Evolutionary conservation across 257 asterid genomes (phyloP).

Genomic region (Agastache rugosa): DNA sequence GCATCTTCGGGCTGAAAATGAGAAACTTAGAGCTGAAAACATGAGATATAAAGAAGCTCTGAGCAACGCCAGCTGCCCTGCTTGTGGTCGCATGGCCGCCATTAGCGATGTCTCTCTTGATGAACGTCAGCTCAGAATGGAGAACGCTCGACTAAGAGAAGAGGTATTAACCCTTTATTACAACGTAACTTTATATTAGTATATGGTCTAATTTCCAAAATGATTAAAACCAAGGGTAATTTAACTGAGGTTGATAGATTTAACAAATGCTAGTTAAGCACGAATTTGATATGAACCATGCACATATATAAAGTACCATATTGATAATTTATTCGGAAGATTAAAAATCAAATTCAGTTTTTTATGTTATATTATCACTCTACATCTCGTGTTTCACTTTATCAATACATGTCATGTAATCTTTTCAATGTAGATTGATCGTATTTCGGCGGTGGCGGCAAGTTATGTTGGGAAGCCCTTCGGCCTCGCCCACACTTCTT

Average conservation of each 20-base stretch:
- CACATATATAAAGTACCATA: too few relatives aligned
- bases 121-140: constrained; percentile 50
- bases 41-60: constrained; percentile 47
- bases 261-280: too few relatives aligned
- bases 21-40: constrained; percentile 40
- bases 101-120: constrained; percentile 47
- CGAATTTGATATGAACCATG: too few relatives aligned
- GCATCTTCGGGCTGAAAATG: constrained; percentile 36
- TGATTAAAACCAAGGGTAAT: too few relatives aligned
- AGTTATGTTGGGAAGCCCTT: constrained; percentile 43
- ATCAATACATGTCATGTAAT: too few relatives aligned
- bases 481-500: not conserved
- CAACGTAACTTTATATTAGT: too few relatives aligned
- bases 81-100: constrained; percentile 56
- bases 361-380: too few relatives aligned
- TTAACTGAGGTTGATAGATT: too few relatives aligned
- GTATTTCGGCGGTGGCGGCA: constrained; percentile 36
- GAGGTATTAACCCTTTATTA: constrained; percentile 40
- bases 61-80: constrained; percentile 43
- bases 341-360: too few relatives aligned
- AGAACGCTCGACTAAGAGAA: constrained; percentile 50
- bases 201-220: too few relatives aligned
- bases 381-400: too few relatives aligned
- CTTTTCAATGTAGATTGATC: constrained; percentile 37
- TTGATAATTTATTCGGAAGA: too few relatives aligned